These are phyloP conservation scores for Bombardia bombarda DNA, from an alignment of 495 filamentous ascomycete genomes.

Conservation along the genomic window DNA sequence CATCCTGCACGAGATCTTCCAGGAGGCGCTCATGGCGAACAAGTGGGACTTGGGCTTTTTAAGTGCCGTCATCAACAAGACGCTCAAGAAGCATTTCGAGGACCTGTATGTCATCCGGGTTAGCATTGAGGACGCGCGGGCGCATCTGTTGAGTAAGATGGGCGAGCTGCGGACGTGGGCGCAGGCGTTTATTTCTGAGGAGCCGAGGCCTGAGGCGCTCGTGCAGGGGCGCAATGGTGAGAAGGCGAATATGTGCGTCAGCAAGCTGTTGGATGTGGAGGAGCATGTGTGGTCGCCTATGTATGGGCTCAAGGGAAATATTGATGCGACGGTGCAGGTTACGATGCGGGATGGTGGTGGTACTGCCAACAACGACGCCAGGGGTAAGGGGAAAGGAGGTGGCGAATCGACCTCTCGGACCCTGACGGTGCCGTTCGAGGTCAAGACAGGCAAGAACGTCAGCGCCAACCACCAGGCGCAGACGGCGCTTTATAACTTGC, in stretches of 20 bases:
- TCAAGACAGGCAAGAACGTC: constrained; percentile 85
- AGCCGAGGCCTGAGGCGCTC: constrained; percentile 63
- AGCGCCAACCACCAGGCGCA: constrained; percentile 79
- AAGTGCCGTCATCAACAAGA: constrained; percentile 50
- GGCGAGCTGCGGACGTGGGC: constrained; percentile 77
- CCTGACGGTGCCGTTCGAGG: constrained; percentile 82
- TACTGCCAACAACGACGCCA: too few species aligned
- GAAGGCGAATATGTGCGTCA: constrained; percentile 70
- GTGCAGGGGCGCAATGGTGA: constrained; percentile 72
- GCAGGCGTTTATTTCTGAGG: constrained; percentile 60
- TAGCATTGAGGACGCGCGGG: constrained; percentile 58
- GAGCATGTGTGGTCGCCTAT: constrained; percentile 97
- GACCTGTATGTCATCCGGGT: constrained; percentile 79
- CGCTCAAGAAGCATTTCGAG: constrained; percentile 67
- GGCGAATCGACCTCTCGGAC: too few species aligned
- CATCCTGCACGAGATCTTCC: constrained; percentile 89
- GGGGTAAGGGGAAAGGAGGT: too few species aligned
- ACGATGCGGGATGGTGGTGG: constrained; percentile 57
- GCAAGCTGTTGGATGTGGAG: constrained; percentile 90
- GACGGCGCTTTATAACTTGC: constrained; percentile 86
- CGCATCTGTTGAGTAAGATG: constrained; percentile 72
- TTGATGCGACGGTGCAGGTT: constrained; percentile 97
- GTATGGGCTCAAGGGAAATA: constrained; percentile 95
- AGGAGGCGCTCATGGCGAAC: constrained; percentile 79
- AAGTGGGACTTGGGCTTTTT: constrained; percentile 68